These are phyloP conservation scores for Cercospora zeae-maydis DNA, from an alignment of 2,329 filamentous ascomycete genomes.

Conservation along the genomic window DNA sequence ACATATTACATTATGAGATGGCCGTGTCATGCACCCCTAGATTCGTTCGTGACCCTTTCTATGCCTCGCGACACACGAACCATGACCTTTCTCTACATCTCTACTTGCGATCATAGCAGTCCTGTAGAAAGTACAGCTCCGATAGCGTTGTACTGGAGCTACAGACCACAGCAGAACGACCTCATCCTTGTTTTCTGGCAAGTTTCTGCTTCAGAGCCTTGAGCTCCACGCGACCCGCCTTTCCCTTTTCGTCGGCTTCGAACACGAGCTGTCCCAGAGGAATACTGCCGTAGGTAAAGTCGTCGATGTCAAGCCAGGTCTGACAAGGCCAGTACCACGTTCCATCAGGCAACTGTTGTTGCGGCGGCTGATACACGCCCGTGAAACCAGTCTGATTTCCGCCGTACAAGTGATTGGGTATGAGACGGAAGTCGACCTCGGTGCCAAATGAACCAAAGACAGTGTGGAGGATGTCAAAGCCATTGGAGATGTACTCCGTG, in stretches of 20 bases:
- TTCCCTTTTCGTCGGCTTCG: conserved; percentile 20
- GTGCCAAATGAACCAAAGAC: conserved; percentile 17
- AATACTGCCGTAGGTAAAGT: conserved; percentile 24
- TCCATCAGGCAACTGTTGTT: conserved; percentile 19
- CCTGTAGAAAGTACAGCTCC: not conserved
- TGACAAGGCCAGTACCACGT: conserved; percentile 17
- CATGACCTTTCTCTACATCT: not conserved
- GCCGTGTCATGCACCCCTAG: not conserved
- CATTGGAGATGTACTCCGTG: conserved; percentile 34
- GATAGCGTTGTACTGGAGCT: not conserved
- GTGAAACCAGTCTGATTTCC: conserved; percentile 18
- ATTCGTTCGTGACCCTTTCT: not conserved
- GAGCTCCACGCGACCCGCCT: conserved; percentile 17
- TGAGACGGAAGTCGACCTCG: conserved; percentile 24
- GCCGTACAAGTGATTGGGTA: conserved; percentile 29
- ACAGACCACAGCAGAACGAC: not conserved
- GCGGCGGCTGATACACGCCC: conserved; percentile 17
- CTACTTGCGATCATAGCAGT: not conserved
- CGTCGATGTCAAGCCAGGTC: conserved; percentile 23
- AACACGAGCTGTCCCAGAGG: conserved; percentile 26
- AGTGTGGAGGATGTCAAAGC: conserved; percentile 33
- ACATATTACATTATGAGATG: not conserved
- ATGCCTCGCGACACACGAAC: not conserved
- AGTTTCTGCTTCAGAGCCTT: conserved; percentile 19
- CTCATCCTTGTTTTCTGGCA: conserved; percentile 15